Percentiles rank a stretch among this genome's conserved stretches.
phyloP scores from a whole-genome alignment of 1,284 basidiomycete genomes.

The Fomitopsis palustris region DNA sequence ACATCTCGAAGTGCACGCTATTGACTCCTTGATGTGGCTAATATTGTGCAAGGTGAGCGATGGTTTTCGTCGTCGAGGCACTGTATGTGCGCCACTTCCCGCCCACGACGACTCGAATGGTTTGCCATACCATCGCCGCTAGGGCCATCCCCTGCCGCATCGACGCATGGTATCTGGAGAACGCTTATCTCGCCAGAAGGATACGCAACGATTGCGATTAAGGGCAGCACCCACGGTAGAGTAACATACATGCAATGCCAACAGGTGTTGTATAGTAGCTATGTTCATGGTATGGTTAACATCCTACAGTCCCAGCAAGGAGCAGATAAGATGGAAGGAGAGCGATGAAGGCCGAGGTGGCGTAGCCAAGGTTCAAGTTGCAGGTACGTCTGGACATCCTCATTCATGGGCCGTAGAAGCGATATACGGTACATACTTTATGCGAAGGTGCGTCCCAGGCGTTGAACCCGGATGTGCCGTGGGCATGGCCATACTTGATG shows the following conservation, averaged over 20 bases:
- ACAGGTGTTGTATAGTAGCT: no score
- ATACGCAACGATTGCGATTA: no score
- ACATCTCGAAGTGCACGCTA: background rate
- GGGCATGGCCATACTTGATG: background rate
- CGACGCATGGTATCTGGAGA: no score
- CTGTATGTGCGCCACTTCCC: background rate
- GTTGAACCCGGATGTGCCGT: background rate
- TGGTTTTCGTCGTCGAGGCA: background rate
- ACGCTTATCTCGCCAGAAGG: no score
- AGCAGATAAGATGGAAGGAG: background rate
- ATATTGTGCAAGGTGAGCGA: background rate
- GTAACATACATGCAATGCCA: no score
- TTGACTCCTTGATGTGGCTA: background rate
- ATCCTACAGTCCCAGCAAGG: no score
- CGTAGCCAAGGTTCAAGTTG: background rate
- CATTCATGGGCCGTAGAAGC: background rate
- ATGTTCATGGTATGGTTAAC: no score
- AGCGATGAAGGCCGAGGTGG: background rate
- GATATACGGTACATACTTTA: background rate
- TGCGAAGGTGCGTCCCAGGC: background rate
- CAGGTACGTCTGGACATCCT: background rate
- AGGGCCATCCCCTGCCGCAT: background rate
- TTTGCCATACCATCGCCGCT: background rate
- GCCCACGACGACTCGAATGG: no score
- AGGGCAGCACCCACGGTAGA: no score